These are phyloP conservation scores for Neophaeococcomyces aloes DNA, from an alignment of 2,329 filamentous ascomycete genomes.

Conservation along the genomic window DNA sequence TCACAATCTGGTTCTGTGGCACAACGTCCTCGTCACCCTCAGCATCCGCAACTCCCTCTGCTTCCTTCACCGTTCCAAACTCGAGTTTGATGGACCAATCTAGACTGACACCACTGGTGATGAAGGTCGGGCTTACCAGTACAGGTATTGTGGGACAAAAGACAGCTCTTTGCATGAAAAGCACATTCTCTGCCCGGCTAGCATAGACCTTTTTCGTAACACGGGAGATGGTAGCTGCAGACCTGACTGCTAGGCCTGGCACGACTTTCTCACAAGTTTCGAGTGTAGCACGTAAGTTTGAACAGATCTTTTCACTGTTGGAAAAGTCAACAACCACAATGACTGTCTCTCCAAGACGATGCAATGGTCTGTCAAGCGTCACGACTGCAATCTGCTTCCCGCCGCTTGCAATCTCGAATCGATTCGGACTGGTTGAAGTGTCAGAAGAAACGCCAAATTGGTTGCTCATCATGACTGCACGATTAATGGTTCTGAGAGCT, in stretches of 20 bases:
- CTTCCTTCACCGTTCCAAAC: slow-evolving; percentile 67
- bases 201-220: slow-evolving; percentile 76
- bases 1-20: slow-evolving; percentile 27
- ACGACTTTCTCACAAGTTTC: slow-evolving; percentile 82
- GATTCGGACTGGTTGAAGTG: slow-evolving; percentile 72
- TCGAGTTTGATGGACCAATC: slow-evolving; percentile 86
- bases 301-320: slow-evolving; percentile 59
- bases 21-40: slow-evolving; percentile 23
- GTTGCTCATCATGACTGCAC: slow-evolving; percentile 78
- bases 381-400: slow-evolving; percentile 86
- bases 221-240: slow-evolving; percentile 72
- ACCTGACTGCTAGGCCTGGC: slow-evolving; percentile 68
- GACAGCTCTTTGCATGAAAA: slow-evolving; percentile 67
- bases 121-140: slow-evolving; percentile 76
- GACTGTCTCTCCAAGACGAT: slow-evolving; percentile 78
- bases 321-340: slow-evolving; percentile 77
- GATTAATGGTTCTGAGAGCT: slow-evolving; percentile 77
- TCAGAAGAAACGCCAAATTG: slow-evolving; percentile 41
- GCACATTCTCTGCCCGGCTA: slow-evolving; percentile 65
- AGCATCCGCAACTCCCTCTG: slow-evolving; percentile 25
- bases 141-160: slow-evolving; percentile 78
- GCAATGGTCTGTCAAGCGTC: slow-evolving; percentile 77
- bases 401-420: slow-evolving; percentile 88
- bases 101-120: slow-evolving; percentile 76
- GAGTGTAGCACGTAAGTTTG: slow-evolving; percentile 71